Evolutionary conservation across 2,329 filamentous ascomycete species (phyloP), one percentile per base, ranked within the genome.

Genomic region (Tricladium varicosporioides): DNA sequence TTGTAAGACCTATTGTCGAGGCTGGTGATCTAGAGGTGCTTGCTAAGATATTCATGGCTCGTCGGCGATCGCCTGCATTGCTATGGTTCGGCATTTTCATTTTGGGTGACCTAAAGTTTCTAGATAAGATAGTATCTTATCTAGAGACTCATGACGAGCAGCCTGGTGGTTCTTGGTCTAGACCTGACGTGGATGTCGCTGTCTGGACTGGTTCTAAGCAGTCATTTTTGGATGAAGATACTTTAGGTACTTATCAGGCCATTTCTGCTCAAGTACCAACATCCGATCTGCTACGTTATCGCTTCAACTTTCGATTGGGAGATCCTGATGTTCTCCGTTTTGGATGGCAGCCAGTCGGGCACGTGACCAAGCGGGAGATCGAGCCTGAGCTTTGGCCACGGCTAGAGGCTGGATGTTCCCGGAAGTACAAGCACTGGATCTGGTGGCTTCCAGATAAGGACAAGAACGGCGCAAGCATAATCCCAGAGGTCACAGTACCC

Each of bases 211-310:
- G 47, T 27, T 60, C 46, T 33, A 47, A 52, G 33, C 54, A 57
- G 43, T 60, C 54, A 31, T 60, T 60, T 48, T 57, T 60, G 18
- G 57, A 60, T 49, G 51, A 60, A 47, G 51, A 54, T 51, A 5
- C 19, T 31, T 57, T 16, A 48, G 47, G 16, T 16, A 22, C 43
- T 22, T 60, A 60, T 54, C 5, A 51, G 33, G 27, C 13, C 18
- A 16, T 49, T 9, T 18, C 18, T 54, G 7, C 51, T 11, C 47
- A 51, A 46, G 46, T 60, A 13, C 51, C 54, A 31, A 32, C 46
- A 54, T 52, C 54, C 42, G 57, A 60, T 51, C 45, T 60, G 42
- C 27, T 60, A 33, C 54, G 51, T 36, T 42, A 57, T 60, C 54
- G 54, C 19, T 57, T 60, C 33, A 54, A 60, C 43, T 60, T 54